Evolutionary conservation across 2,329 filamentous ascomycete genomes (phyloP).

Genomic region (Hypocrella siamensis): DNA sequence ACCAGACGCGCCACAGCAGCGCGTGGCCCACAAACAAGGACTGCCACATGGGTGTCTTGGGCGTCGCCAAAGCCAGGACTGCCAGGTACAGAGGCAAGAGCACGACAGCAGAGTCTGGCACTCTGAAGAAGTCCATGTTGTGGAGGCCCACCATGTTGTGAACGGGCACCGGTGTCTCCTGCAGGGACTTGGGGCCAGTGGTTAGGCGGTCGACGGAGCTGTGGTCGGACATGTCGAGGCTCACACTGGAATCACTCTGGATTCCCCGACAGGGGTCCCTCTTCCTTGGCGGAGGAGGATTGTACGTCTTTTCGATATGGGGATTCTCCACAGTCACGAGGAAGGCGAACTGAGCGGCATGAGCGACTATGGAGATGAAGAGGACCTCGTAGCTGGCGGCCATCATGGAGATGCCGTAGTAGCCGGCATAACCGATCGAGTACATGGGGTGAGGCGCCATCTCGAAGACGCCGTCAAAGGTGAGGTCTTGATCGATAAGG

Average conservation of each 20-base stretch:
- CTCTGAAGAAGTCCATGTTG: slow-evolving; percentile 80
- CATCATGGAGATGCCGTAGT: slow-evolving; percentile 97
- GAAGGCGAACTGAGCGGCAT: slow-evolving; percentile 89
- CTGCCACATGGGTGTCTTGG: slow-evolving; percentile 61
- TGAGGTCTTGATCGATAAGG: slow-evolving; percentile 92
- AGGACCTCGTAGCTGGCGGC: slow-evolving; percentile 94
- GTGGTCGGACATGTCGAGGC: slow-evolving; percentile 10
- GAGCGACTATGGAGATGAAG: slow-evolving; percentile 89
- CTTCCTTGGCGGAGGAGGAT: slow-evolving; percentile 65
- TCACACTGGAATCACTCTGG: slow-evolving; percentile 13
- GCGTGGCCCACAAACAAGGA: slow-evolving; percentile 70
- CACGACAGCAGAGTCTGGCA: slow-evolving; percentile 68
- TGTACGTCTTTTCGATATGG: slow-evolving; percentile 97
- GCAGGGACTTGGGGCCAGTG: slow-evolving; percentile 7
- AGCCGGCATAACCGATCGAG: slow-evolving; percentile 92
- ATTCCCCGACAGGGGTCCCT: slow-evolving; percentile 22
- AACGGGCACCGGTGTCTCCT: slow-evolving; percentile 44
- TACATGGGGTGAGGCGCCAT: slow-evolving; percentile 99
- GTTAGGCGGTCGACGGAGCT: slow-evolving; percentile 10
- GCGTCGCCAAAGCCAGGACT: slow-evolving; percentile 57
- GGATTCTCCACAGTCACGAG: slow-evolving; percentile 86
- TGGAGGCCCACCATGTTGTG: slow-evolving; percentile 71
- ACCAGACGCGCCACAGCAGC: slow-evolving; percentile 76
- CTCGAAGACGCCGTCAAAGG: slow-evolving; percentile 97
- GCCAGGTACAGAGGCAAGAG: slow-evolving; percentile 64